These are phyloP conservation scores for Orychophragmus violaceus DNA, from an alignment of 345 rosid species.

Conservation along the genomic window DNA sequence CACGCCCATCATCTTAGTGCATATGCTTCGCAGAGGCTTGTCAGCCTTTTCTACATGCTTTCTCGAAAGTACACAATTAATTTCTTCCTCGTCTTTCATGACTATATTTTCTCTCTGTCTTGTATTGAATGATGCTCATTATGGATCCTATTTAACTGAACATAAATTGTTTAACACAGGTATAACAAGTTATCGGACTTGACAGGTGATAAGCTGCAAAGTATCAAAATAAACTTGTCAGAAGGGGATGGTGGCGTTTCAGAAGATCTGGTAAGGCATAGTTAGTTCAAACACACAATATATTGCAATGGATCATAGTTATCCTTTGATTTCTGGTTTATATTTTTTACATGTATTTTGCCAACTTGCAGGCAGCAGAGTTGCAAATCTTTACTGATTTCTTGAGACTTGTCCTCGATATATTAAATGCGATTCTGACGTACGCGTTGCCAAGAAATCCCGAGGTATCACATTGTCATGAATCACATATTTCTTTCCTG, in stretches of 20 bases:
- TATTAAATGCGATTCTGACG: slow-evolving; percentile 86
- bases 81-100: not conserved
- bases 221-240: slow-evolving; percentile 37
- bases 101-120: not conserved
- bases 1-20: slow-evolving; percentile 93
- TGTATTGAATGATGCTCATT: not conserved
- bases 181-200: slow-evolving; percentile 80
- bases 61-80: slow-evolving; percentile 71
- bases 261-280: slow-evolving; percentile 62
- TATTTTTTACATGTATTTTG: slow-evolving; percentile 1
- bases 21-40: slow-evolving; percentile 93
- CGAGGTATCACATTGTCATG: slow-evolving; percentile 46
- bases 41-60: slow-evolving; percentile 96
- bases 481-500: not conserved
- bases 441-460: slow-evolving; percentile 95
- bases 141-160: slow-evolving; percentile 4
- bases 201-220: slow-evolving; percentile 49
- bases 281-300: slow-evolving; percentile 7
- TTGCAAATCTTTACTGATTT: slow-evolving; percentile 94
- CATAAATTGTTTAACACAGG: slow-evolving; percentile 38
- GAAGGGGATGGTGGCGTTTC: slow-evolving; percentile 49
- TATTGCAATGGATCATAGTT: not conserved
- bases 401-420: slow-evolving; percentile 93
- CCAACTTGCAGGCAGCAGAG: slow-evolving; percentile 66
- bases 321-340: slow-evolving; percentile 2